Conservation (phyloP, 2,329 filamentous ascomycete species). For the Biscogniauxia mediterranea region DNA sequence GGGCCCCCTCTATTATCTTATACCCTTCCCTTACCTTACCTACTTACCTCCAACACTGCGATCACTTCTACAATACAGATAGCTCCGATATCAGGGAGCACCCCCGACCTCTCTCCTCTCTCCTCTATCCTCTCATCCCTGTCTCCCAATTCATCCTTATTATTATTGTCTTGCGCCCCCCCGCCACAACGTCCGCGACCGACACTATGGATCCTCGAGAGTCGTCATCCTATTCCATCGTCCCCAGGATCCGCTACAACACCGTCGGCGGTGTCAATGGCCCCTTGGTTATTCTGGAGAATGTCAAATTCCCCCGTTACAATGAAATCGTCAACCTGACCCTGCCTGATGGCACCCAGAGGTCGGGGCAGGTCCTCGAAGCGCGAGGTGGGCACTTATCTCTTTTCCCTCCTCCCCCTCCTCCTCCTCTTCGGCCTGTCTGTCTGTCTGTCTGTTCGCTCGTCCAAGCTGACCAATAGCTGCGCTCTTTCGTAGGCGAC, state of each 20-base stretch:
- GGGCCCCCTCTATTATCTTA: not conserved
- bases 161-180: not conserved
- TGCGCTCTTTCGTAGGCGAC: slow-evolving; percentile 59
- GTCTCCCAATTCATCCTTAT: slow-evolving; percentile 3
- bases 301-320: slow-evolving; percentile 97
- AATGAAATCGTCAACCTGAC: slow-evolving; percentile 98
- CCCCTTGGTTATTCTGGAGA: slow-evolving; percentile 94
- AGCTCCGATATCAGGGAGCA: not conserved
- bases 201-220: slow-evolving; percentile 51
- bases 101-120: not conserved
- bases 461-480: slow-evolving; percentile 19
- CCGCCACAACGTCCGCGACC: slow-evolving; percentile 5
- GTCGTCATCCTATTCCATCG: slow-evolving; percentile 58
- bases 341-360: slow-evolving; percentile 88
- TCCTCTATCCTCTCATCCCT: slow-evolving; percentile 2
- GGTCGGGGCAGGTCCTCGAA: slow-evolving; percentile 94
- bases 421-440: not conserved
- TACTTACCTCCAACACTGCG: not conserved
- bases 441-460: not conserved
- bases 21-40: too few species aligned
- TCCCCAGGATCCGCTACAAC: slow-evolving; percentile 81
- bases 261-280: slow-evolving; percentile 98
- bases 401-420: too few species aligned
- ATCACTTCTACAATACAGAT: not conserved
- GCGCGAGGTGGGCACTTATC: slow-evolving; percentile 70